Base-by-base conservation (phyloP, 2,329 filamentous ascomycete species). In the Ascochyta fabae region DNA sequence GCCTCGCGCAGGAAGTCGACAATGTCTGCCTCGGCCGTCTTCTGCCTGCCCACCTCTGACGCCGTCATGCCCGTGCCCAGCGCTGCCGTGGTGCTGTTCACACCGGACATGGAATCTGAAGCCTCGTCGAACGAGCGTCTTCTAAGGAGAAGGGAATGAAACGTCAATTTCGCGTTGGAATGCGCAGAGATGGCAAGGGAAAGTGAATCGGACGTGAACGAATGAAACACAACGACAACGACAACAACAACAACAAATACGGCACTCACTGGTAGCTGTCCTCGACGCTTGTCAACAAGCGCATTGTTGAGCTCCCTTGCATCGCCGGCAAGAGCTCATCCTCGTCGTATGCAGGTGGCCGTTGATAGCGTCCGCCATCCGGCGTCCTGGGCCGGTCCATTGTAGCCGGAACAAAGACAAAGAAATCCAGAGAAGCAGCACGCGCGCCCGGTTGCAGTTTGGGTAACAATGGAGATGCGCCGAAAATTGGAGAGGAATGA, bases 241-340 rank as follows among this genome's bases (percentile, higher is more conserved):
- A 19, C 19, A 19, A 19, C 19, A 19, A 19, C 19, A 19, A 19
- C 19, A 29, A 46, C 50, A 53, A 26, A 45, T 7, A 29, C 24
- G 70, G 54, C 73, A 80, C 74, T 77, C 74, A 75, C 77, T 73
- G 71, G 48, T 68, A 67, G 59, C 67, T 69, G 43, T 79, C 77
- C 48, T 81, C 78, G 36, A 67, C 71, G 60, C 77, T 77, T 60
- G 79, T 80, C 73, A 83, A 75, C 68, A 82, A 72, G 56, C 80
- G 78, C 80, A 83, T 81, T 41, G 78, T 79, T 51, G 79, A 74
- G 52, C 77, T 77, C 67, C 75, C 72, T 64, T 75, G 75, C 52
- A 65, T 61, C 43, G 70, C 64, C 31, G 67, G 69, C 29, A 71
- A 69, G 16, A 70, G 66, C 42, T 64, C 67, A 45, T 76, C 72